Percentiles rank a stretch among this genome's conserved stretches.
Evolutionary conservation across 768 basidiomycete genomes (phyloP).

Genomic region (Cystofilobasidium bisporidii): DNA sequence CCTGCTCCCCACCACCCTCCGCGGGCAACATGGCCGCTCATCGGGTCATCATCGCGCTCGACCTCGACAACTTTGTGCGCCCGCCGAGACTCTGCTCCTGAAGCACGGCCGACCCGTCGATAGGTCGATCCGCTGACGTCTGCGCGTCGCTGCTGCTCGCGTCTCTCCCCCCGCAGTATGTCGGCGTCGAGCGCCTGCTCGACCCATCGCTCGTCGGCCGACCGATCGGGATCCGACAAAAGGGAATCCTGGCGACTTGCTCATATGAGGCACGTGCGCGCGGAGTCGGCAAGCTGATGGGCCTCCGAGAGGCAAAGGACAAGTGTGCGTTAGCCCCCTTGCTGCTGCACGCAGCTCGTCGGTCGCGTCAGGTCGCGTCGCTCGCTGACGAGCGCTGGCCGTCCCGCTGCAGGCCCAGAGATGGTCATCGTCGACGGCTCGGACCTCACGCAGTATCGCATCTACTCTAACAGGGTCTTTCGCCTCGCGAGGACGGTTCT

Average conservation of each 20-base stretch:
- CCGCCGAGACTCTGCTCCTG: too few relatives aligned
- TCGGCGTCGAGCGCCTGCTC: constrained; percentile 28
- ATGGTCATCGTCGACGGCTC: constrained; percentile 33
- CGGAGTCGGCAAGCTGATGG: constrained; percentile 32
- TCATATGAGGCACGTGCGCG: constrained; percentile 31
- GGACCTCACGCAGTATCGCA: constrained; percentile 33
- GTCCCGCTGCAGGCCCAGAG: constrained; percentile 14
- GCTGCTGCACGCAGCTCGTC: too few relatives aligned
- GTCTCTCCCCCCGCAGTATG: constrained; percentile 8
- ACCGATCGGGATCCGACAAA: constrained; percentile 32
- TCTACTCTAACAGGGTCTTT: constrained; percentile 28
- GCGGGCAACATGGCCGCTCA: neutral
- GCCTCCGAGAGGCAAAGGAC: constrained; percentile 28
- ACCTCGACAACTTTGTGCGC: constrained; percentile 31
- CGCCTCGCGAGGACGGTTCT: constrained; percentile 29
- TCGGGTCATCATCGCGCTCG: constrained; percentile 31
- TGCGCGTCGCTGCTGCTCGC: too few relatives aligned
- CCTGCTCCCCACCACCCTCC: too few relatives aligned
- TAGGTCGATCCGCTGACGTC: too few relatives aligned
- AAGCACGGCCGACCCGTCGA: too few relatives aligned
- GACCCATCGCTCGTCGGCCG: constrained; percentile 29
- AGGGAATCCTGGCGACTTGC: constrained; percentile 32
- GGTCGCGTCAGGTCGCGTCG: too few relatives aligned
- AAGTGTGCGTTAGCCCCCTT: constrained; percentile 21
- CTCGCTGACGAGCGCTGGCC: too few relatives aligned